Base-by-base conservation (phyloP, 306 rosid species). In the Lithocarpus polystachyus region DNA sequence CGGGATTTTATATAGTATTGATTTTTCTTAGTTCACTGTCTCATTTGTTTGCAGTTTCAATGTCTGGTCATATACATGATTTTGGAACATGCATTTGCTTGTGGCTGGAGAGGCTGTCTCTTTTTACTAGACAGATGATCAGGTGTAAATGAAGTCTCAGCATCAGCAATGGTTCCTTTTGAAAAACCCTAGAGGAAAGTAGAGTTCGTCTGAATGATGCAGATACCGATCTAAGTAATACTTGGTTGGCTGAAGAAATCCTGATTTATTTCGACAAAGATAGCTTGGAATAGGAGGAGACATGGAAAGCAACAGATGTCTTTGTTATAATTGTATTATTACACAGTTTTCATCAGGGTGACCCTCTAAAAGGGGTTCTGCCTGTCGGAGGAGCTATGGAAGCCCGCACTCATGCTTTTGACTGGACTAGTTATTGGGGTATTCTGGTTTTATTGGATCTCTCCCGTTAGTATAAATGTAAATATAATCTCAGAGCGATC, bases 31-130 rank as follows among this genome's bases (percentile, higher is more conserved):
- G 20, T 35, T 54, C 29, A 17, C 3, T 8, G 33, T 68, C 29
- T 59, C 22, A 24, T 68, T 33, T 22, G 35, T 86, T 73, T 81
- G 89, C 92, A 89, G 90, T 86, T 81, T 12, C 62, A 74, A 82
- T 81, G 84, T 82, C 77, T 77, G 82, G 84, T 84, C 78, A 82
- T 77, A 56, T 71, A 37, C 84, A 37, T 80, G 79, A 75, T 74
- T 83, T 86, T 78, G 92, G 89, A 84, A 82, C 90, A 62, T 77
- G 87, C 81, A 57, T 79, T 80, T 81, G 86, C 86, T 82, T 56
- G 87, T 80, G 73, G 84, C 83, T 9, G 79, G 88, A 79, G 87
- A 77, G 79, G 78, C 89, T 86, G 91, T 84, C 86, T 73, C 80
- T 72, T 80, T 87, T 79, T 84, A 77, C 81, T 68, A 52, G 88